These are phyloP conservation scores for Quercus wislizeni DNA, from an alignment of 306 rosid genomes.

Conservation along the genomic window DNA sequence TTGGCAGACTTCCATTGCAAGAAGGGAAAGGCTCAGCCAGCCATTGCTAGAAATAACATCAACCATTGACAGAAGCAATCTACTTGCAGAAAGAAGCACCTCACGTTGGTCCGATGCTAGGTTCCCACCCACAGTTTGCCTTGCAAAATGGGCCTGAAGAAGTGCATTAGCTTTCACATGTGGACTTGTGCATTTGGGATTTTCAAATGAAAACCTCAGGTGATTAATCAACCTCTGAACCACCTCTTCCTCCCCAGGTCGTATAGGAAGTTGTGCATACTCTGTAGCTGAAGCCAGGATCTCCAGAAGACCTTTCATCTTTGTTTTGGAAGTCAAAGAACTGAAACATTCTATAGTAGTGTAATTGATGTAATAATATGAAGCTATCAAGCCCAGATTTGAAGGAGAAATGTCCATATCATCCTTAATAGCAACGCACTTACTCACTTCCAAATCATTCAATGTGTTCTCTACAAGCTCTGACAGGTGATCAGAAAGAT, in stretches of 20 bases:
- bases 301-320: constrained; percentile 92
- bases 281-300: constrained; percentile 83
- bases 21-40: constrained; percentile 82
- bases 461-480: constrained; percentile 83
- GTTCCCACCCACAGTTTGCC: constrained; percentile 81
- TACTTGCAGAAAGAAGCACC: constrained; percentile 78
- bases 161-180: constrained; percentile 83
- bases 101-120: constrained; percentile 79
- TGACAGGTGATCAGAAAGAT: constrained; percentile 90
- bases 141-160: constrained; percentile 91
- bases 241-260: constrained; percentile 91
- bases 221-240: constrained; percentile 79
- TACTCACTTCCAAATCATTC: constrained; percentile 84
- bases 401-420: constrained; percentile 81
- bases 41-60: constrained; percentile 93
- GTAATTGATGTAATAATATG: constrained; percentile 82
- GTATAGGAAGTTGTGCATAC: constrained; percentile 79
- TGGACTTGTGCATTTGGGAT: constrained; percentile 74
- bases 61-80: constrained; percentile 88
- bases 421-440: constrained; percentile 70
- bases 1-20: constrained; percentile 94
- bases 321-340: constrained; percentile 70
- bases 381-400: constrained; percentile 88
- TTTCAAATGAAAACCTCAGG: constrained; percentile 84
- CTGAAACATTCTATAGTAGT: constrained; percentile 89